These are phyloP conservation scores for Zygosaccharomyces sapae DNA, from an alignment of 1,139 yeast species.

Conservation along the genomic window DNA sequence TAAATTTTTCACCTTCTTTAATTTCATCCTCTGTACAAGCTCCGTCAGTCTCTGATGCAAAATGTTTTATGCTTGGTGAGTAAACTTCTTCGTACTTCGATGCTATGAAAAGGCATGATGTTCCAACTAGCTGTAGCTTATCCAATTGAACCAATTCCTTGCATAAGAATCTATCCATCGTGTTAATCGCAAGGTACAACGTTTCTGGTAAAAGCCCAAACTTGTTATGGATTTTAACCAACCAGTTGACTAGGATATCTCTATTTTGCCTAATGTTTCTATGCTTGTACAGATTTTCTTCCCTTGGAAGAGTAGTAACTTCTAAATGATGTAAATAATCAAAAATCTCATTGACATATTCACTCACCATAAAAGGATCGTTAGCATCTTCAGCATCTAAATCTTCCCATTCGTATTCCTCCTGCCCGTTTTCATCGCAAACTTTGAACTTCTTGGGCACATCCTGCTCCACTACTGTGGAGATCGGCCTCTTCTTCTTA, in stretches of 20 bases:
- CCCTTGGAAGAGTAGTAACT: slow-evolving; percentile 69
- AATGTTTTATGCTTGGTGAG: slow-evolving; percentile 85
- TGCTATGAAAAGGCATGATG: slow-evolving; percentile 86
- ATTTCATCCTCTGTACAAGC: slow-evolving; percentile 75
- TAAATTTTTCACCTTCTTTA: slow-evolving; percentile 79
- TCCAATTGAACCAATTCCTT: slow-evolving; percentile 75
- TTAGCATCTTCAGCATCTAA: slow-evolving; percentile 85
- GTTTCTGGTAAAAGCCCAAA: slow-evolving; percentile 90
- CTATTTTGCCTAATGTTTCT: slow-evolving; percentile 75
- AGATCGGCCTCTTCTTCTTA: slow-evolving; percentile 34
- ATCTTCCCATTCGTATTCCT: slow-evolving; percentile 73
- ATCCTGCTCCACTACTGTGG: slow-evolving; percentile 35
- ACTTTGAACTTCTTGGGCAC: slow-evolving; percentile 35
- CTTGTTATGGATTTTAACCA: slow-evolving; percentile 85
- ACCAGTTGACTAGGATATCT: slow-evolving; percentile 89
- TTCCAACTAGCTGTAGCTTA: slow-evolving; percentile 83
- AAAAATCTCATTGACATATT: slow-evolving; percentile 84
- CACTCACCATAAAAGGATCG: slow-evolving; percentile 94
- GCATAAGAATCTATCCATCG: slow-evolving; percentile 88
- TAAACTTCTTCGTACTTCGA: slow-evolving; percentile 95
- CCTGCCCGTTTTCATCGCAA: slow-evolving; percentile 33
- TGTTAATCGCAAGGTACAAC: slow-evolving; percentile 77
- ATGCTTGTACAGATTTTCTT: slow-evolving; percentile 70
- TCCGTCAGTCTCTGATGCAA: slow-evolving; percentile 84
- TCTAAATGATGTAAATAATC: slow-evolving; percentile 74